phyloP scores from a whole-genome alignment of 208 protist genomes.

The Sergeia podlipaevii region DNA sequence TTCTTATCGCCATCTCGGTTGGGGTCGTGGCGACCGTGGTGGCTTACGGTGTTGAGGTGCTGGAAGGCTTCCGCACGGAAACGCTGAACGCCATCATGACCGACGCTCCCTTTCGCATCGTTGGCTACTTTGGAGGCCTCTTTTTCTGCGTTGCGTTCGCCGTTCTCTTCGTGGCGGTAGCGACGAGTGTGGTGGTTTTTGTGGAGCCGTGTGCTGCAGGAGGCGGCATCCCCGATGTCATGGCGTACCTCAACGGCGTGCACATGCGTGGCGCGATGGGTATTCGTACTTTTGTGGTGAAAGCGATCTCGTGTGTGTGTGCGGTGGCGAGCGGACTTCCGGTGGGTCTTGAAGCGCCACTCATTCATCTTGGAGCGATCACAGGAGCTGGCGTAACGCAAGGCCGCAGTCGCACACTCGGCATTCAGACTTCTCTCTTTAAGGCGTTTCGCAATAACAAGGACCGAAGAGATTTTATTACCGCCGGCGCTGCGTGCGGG shows the following conservation, averaged over 20 bases:
- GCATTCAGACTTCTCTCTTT: constrained; percentile 75
- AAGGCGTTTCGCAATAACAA: constrained; percentile 88
- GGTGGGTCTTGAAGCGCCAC: constrained; percentile 94
- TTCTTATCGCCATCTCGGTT: constrained; percentile 80
- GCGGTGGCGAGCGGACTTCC: constrained; percentile 88
- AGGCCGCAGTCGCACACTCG: constrained; percentile 81
- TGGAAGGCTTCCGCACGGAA: constrained; percentile 51
- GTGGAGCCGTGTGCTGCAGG: constrained; percentile 82
- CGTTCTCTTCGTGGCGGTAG: constrained; percentile 40
- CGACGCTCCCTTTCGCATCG: constrained; percentile 1
- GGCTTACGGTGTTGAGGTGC: constrained; percentile 54
- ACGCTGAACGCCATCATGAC: constrained; percentile 40
- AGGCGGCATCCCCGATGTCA: constrained; percentile 89
- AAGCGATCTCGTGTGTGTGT: constrained; percentile 83
- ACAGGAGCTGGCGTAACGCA: constrained; percentile 92
- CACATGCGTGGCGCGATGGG: constrained; percentile 87
- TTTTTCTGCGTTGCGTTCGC: constrained; percentile 48
- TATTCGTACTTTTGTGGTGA: constrained; percentile 80
- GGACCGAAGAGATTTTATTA: constrained; percentile 93
- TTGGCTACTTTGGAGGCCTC: constrained; percentile 33
- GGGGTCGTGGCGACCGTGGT: constrained; percentile 68
- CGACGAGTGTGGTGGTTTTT: constrained; percentile 69
- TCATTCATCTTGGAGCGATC: constrained; percentile 96
- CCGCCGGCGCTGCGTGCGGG: constrained; percentile 91
- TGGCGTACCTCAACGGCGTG: constrained; percentile 93